Evolutionary conservation across 192 early-diverging fungal genomes (phyloP), one percentile per base, ranked within the genome.

Genomic region (Coemansia umbellata): DNA sequence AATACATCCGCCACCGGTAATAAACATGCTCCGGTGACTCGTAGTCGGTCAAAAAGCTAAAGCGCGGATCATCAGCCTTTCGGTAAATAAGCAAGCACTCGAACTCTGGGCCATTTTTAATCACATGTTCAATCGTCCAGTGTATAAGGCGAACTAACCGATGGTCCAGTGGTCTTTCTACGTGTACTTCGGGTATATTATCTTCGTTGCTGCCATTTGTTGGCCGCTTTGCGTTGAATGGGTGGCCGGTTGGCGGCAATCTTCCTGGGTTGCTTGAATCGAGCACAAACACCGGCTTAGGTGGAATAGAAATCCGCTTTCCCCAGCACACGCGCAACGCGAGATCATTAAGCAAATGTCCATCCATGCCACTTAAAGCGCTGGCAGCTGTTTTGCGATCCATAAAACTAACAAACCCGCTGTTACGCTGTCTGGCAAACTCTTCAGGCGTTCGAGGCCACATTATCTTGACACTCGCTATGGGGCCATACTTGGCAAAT

Each of bases 381-480:
- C 70, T 52, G 10, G 73, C 83, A 1, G 94, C 94, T 60, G 80
- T 78, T 9, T 44, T 56, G 15, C 94, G 79, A 14, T 81, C 74
- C 90, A 93, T 93, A 63, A 91, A 97, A 50, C 90, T 87, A 11
- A 97, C 88, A 78, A 97, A 97, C 15, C 88, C 91, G 48, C 80
- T 87, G 55, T 91, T 92, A 8, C 84, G 69, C 37, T 83, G 80
- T 9, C 92, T 82, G 17, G 86, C 87, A 30, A 81, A 81, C 65
- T 92, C 90, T 39, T 92, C 91, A n/a, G 66, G 75, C 0, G 87
- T 87, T 11, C 94, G 87, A 3, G 92, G 92, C 92, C 92, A 93
- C 94, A 97, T 92, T 37, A 97, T 87, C 59, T 97, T 97, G 42
- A 94, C 87, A 47, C 87, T 90, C 8, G 82, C 92, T 53, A 97